phyloP scores from a whole-genome alignment of 352 stramenopile genomes.

The Globisporangium orthogonon region DNA sequence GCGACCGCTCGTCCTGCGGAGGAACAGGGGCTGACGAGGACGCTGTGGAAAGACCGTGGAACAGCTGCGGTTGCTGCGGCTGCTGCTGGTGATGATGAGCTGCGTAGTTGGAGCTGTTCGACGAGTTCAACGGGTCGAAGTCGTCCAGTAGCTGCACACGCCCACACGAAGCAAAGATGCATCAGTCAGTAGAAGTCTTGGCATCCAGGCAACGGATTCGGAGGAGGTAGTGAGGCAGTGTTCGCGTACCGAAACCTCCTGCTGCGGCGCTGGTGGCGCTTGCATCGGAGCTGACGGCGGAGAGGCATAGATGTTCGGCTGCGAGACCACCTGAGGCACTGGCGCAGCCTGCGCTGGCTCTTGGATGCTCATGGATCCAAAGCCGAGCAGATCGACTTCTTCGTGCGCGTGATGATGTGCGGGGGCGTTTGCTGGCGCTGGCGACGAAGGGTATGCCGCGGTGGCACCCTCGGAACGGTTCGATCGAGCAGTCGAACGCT shows the following conservation, averaged over 20 bases:
- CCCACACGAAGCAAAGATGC: background rate
- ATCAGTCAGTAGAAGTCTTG: background rate
- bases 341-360: background rate
- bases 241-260: conserved; percentile 58
- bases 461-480: conserved; percentile 1
- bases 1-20: conserved; percentile 47
- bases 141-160: conserved; percentile 34
- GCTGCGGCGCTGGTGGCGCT: conserved; percentile 12
- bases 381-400: conserved; percentile 78
- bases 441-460: conserved; percentile 5
- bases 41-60: conserved; percentile 8
- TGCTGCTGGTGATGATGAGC: conserved; percentile 29
- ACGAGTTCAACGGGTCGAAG: conserved; percentile 37
- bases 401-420: conserved; percentile 18
- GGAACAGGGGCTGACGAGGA: conserved; percentile 19
- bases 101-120: conserved; percentile 14
- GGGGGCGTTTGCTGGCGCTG: conserved; percentile 9
- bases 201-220: background rate
- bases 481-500: conserved; percentile 9
- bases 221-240: background rate
- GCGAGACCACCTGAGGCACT: conserved; percentile 2
- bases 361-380: conserved; percentile 52
- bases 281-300: conserved; percentile 16
- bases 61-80: conserved; percentile 20
- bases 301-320: conserved; percentile 22